Evolutionary conservation across 768 basidiomycete genomes (phyloP), one percentile per base, ranked within the genome.

Genomic region (Termitomyces sp.): DNA sequence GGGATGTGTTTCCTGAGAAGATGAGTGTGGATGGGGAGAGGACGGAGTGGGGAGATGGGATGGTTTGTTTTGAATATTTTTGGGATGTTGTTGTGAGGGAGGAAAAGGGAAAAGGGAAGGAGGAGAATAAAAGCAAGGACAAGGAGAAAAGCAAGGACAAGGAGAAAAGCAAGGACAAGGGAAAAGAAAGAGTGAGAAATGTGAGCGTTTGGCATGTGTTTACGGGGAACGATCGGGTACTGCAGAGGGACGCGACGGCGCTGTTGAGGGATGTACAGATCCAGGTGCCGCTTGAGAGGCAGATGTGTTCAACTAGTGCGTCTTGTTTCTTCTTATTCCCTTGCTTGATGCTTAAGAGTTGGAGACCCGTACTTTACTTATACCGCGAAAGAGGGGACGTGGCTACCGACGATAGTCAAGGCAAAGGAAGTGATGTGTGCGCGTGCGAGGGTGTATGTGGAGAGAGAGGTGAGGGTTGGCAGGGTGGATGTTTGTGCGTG

Each of bases 141-240:
- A 7, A 28, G 1, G 7, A 10, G 17, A 19, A 11, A 5, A 10
- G 41, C 5, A n/a, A 21, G 19, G 19, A 9, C 9, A 42, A 19
- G 41, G 11, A 9, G 40, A 37, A 6, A 22, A 2, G 11, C 5
- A 32, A 15, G 30, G 45, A 32, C 2, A 45, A 46, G 17, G 48
- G 48, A 2, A 37, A 51, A 19, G 60, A 38, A 21, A 30, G 22
- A 11, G 45, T 32, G 3, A 43, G 49, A 17, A 52, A 50, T 14
- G 65, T 66, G 2, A 64, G 45, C 17, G 65, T 74, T 15, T 68
- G 70, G 22, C 80, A 82, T 54, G 56, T 83, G 42, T 82, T 80
- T 58, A 78, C 77, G 0, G 68, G 77, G n/a, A 82, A 82, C 56
- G 58, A 67, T 15, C 60, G 64, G n/a, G 32, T 50, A 3, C 62